Base-by-base conservation (phyloP, 352 stramenopile genomes). In the Globisporangium camurandrum region DNA sequence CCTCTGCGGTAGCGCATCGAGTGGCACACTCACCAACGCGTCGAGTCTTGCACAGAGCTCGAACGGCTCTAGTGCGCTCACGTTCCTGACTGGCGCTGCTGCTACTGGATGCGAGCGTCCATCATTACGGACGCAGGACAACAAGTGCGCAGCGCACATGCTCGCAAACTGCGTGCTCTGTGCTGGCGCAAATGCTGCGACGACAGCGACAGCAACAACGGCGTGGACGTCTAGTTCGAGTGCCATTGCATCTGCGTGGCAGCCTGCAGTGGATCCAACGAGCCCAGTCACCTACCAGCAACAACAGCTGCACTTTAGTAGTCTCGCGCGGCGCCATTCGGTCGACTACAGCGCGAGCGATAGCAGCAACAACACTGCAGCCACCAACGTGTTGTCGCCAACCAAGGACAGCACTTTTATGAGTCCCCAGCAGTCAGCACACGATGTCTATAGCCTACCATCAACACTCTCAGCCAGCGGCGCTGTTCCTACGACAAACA, bases 141-240 rank as follows among this genome's bases (percentile, higher is more conserved):
- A 33, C 20, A 85, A 79, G 42, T 90, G 79, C 40, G 51, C 71
- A 8, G 48, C 66, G 1, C 79, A 90, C 42, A 56, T 62, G 20
- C 69, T 90, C 8, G 57, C 64, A n/a, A 90, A 87, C 47, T 90
- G 79, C 30, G 76, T 88, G 37, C 55, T 88, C 12, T 90, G 79
- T 37, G 63, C 68, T 17, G 69, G 67, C 10, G 47, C 57, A 14
- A 71, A 69, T 47, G 47, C 51, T 4, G 62, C 66, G 49, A 20
- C 44, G 27, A 14, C 11, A 26, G 17, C n/a, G 6, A 27, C 38
- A 2, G 38, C 26, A 9, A 7, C 27, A 44, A 17, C 7, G 10
- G 34, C 10, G 23, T 57, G 51, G 51, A 17, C 37, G 22, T 39
- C 45, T 22, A 58, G 33, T 8, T 22, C 24, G 19, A 49, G 2